A percentile compares a stretch with the other conserved stretches of the same genome.
These are phyloP conservation scores for Sclerotiophoma versabilis DNA, from an alignment of 2,329 filamentous ascomycete species.

Conservation along the genomic window DNA sequence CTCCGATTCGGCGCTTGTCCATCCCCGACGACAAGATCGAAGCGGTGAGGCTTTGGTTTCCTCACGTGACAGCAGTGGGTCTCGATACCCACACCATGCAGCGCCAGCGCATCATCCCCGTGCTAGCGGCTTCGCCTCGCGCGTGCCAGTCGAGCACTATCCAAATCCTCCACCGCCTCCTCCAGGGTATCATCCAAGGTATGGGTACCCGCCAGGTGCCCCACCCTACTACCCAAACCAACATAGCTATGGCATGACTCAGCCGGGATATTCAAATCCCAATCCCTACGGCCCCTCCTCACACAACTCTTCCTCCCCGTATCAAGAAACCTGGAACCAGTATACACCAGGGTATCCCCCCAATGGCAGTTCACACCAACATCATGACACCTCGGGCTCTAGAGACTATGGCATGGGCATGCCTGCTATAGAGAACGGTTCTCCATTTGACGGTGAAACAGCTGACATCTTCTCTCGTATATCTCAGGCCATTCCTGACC, in stretches of 20 bases:
- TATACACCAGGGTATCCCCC: conserved; percentile 45
- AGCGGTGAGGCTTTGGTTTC: conserved; percentile 36
- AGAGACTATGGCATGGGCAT: conserved; percentile 42
- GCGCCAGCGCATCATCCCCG: conserved; percentile 39
- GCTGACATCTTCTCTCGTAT: conserved; percentile 50
- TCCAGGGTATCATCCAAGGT: conserved; percentile 59
- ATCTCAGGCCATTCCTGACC: conserved; percentile 48
- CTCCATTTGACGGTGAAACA: conserved; percentile 46
- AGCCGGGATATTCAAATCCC: conserved; percentile 41
- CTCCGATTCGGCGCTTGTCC: conserved; percentile 41
- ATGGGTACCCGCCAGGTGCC: conserved; percentile 42
- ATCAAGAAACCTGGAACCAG: conserved; percentile 47
- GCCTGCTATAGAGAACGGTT: conserved; percentile 40
- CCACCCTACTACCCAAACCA: conserved; percentile 47
- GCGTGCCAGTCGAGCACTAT: conserved; percentile 46
- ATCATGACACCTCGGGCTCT: conserved; percentile 48
- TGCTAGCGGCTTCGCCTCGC: conserved; percentile 41
- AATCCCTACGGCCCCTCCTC: conserved; percentile 45
- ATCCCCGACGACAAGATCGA: conserved; percentile 33
- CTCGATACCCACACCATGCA: conserved; percentile 31
- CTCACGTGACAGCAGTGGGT: conserved; percentile 22
- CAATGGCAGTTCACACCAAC: conserved; percentile 45
- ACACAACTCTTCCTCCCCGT: conserved; percentile 47
- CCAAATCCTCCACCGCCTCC: conserved; percentile 72
- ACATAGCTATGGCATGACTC: conserved; percentile 45